Evolutionary conservation across 768 basidiomycete genomes (phyloP), one percentile per base, ranked within the genome.

Genomic region (Porpolomopsis calyptriformis): DNA sequence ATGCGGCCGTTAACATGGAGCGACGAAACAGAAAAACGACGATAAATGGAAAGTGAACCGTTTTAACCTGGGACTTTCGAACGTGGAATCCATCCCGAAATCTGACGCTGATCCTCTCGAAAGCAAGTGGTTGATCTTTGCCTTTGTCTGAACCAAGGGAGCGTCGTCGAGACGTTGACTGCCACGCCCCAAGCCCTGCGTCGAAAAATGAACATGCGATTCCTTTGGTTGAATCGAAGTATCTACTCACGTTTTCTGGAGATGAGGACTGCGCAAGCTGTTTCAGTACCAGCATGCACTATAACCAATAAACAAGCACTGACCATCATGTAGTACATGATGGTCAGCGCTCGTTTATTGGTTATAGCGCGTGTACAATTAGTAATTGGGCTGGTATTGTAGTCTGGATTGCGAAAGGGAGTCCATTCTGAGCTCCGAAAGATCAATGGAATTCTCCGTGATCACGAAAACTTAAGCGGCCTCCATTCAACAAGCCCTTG

Each of bases 351-450:
- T 37, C 38, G 23, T 51, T 6, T 43, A 22, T 48, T 37, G 33
- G 25, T 23, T 33, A 40, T 31, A n/a, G 40, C 24, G 22, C 48
- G 11, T 43, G n/a, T n/a, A n/a, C n/a, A n/a, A n/a, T n/a, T n/a
- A n/a, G 60, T 87, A 88, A 3, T 85, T 85, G 27, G 82, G 71
- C 55, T 87, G 85, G 59, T 88, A 88, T 53, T 83, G 82, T 45
- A 79, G 77, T 52, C 83, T 71, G 2, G 82, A 78, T 60, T 83
- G 82, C 6, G 79, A 73, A 43, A 87, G 70, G 12, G 77, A 71
- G 52, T 85, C 83, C n/a, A n/a, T n/a, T n/a, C n/a, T n/a, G n/a
- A n/a, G n/a, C n/a, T n/a, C n/a, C n/a, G n/a, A n/a, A n/a, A n/a
- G n/a, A n/a, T n/a, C n/a, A n/a, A n/a, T n/a, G n/a, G n/a, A n/a